Evolutionary conservation across 495 filamentous ascomycete species (phyloP).

Genomic region (Cenococcum geophilum): DNA sequence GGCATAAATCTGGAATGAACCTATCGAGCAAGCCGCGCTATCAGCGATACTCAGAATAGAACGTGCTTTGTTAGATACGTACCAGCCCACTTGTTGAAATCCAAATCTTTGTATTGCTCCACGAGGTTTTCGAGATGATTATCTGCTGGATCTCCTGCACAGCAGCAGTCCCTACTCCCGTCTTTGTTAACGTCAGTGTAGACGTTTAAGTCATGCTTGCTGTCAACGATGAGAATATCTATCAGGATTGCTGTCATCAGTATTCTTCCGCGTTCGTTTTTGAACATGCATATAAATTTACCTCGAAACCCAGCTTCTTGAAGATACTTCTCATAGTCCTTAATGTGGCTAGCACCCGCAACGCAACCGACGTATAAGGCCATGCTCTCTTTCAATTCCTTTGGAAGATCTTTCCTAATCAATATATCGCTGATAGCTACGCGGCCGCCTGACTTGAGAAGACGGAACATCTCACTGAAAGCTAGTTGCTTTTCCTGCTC

Average conservation of each 20-base stretch:
- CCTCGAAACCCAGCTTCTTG: slow-evolving; percentile 50
- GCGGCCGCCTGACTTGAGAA: slow-evolving; percentile 56
- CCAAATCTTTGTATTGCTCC: slow-evolving; percentile 36
- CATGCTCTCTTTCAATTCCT: slow-evolving; percentile 44
- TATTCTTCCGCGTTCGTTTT: background rate
- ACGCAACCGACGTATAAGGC: slow-evolving; percentile 57
- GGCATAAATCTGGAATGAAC: slow-evolving; percentile 29
- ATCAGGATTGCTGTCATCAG: slow-evolving; percentile 10
- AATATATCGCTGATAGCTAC: slow-evolving; percentile 63
- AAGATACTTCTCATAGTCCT: slow-evolving; percentile 53
- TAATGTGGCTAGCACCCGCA: slow-evolving; percentile 50
- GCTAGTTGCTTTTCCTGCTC: slow-evolving; percentile 49
- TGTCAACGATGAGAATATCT: slow-evolving; percentile 52
- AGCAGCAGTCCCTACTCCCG: background rate
- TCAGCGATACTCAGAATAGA: background rate
- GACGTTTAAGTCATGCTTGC: slow-evolving; percentile 51
- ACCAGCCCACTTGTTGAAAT: slow-evolving; percentile 49
- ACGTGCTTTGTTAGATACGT: slow-evolving; percentile 25
- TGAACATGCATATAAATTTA: slow-evolving; percentile 26
- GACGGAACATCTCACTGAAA: slow-evolving; percentile 56
- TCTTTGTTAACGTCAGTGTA: slow-evolving; percentile 37
- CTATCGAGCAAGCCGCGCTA: background rate
- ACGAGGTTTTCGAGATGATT: background rate
- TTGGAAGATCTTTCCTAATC: slow-evolving; percentile 47
- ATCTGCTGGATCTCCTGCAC: background rate